A percentile compares a stretch with the other conserved stretches of the same genome.
phyloP scores from a whole-genome alignment of 768 basidiomycete species.

The Lanmaoa rubissima region DNA sequence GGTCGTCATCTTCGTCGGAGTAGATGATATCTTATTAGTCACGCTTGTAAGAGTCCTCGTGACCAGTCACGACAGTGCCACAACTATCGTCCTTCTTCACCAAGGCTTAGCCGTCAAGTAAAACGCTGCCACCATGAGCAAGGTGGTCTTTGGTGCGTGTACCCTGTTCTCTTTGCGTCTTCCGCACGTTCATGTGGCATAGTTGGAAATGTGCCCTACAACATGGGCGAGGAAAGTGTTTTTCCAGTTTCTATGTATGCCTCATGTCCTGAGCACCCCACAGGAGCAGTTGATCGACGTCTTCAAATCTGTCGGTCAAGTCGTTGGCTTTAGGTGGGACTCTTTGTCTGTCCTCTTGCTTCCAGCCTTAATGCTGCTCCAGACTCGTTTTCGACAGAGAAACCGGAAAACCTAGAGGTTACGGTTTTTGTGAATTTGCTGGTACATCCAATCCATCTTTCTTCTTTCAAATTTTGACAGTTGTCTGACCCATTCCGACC shows the following conservation, averaged over 20 bases:
- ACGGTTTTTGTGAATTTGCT: slow-evolving; percentile 91
- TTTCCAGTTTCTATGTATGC: background rate
- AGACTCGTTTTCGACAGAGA: slow-evolving; percentile 89
- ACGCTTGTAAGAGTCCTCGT: background rate
- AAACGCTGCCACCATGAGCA: slow-evolving; percentile 46
- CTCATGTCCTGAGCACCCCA: slow-evolving; percentile 7
- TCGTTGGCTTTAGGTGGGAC: slow-evolving; percentile 78
- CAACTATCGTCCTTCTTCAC: background rate
- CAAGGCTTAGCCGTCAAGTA: background rate
- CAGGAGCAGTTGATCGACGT: slow-evolving; percentile 84
- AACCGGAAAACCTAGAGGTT: slow-evolving; percentile 93
- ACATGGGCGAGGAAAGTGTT: slow-evolving; percentile 67
- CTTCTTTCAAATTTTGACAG: slow-evolving; percentile 21
- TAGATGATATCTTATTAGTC: background rate
- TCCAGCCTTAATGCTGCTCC: slow-evolving; percentile 4
- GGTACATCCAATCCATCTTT: slow-evolving; percentile 55
- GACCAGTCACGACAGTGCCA: slow-evolving; percentile 17
- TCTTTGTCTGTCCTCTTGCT: background rate
- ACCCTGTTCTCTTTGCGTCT: background rate
- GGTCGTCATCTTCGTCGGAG: background rate
- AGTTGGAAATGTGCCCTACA: slow-evolving; percentile 92
- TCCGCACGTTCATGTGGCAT: slow-evolving; percentile 3
- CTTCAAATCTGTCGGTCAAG: slow-evolving; percentile 86
- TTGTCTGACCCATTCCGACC: slow-evolving; percentile 39
- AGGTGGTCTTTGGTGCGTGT: slow-evolving; percentile 68